These are phyloP conservation scores for Ustilago esculenta DNA, from an alignment of 1,284 basidiomycete genomes.

Conservation along the genomic window DNA sequence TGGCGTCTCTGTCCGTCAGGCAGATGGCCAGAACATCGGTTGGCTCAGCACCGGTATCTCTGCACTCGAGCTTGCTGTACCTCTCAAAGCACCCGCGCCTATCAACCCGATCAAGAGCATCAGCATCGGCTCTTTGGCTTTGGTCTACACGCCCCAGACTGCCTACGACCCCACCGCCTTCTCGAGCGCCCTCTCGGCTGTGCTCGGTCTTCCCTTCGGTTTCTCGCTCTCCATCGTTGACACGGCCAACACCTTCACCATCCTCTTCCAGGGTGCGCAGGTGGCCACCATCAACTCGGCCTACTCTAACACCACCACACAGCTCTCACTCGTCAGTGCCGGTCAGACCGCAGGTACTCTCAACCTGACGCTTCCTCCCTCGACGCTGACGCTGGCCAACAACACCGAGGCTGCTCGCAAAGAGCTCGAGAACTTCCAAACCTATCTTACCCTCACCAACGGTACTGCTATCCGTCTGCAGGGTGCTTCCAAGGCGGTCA, in stretches of 20 bases:
- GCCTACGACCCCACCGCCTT: slow-evolving; percentile 75
- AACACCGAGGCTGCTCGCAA: slow-evolving; percentile 69
- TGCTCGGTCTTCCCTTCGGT: slow-evolving; percentile 79
- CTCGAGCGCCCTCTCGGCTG: slow-evolving; percentile 74
- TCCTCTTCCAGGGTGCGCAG: slow-evolving; percentile 73
- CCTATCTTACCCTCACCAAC: slow-evolving; percentile 69
- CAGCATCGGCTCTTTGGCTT: slow-evolving; percentile 74
- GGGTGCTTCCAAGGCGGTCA: slow-evolving; percentile 75
- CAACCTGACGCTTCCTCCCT: slow-evolving; percentile 74
- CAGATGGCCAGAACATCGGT: slow-evolving; percentile 73
- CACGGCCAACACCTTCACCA: slow-evolving; percentile 74
- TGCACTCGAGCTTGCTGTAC: slow-evolving; percentile 73
- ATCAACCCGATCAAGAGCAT: slow-evolving; percentile 79
- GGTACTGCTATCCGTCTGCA: slow-evolving; percentile 73
- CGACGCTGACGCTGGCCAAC: slow-evolving; percentile 72
- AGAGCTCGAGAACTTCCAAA: slow-evolving; percentile 65
- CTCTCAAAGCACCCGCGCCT: slow-evolving; percentile 72
- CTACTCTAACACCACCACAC: slow-evolving; percentile 32
- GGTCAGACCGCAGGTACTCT: slow-evolving; percentile 76
- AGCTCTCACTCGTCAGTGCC: slow-evolving; percentile 58
- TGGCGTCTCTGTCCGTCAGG: slow-evolving; percentile 72
- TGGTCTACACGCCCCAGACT: slow-evolving; percentile 72
- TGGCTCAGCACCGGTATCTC: slow-evolving; percentile 77
- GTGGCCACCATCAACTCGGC: slow-evolving; percentile 70
- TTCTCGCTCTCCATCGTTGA: slow-evolving; percentile 75